Base-by-base conservation (phyloP, 176 grass and related monocot genomes). In the Aechmea fasciata region DNA sequence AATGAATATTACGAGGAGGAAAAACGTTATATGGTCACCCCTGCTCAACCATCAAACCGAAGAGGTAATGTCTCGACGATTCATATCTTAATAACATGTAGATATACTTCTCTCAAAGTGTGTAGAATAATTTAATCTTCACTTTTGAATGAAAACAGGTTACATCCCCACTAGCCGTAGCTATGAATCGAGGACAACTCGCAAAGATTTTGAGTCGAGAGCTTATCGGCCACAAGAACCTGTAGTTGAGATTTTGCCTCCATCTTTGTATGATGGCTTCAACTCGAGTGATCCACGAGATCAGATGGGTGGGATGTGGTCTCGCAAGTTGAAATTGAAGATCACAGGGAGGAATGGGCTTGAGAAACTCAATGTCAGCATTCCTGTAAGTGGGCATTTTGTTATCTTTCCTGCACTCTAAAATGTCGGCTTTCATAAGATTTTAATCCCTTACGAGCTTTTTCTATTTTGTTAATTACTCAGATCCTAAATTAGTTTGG, bases 1-100 rank as follows among this genome's bases (percentile, higher is more conserved):
- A 97, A 90, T 82, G 71, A 74, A 24, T 97, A 97, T 85, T 93
- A 93, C 64, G 86, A 97, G 82, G 94, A 97, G 76, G 87, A 93
- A 78, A 87, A 88, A 67, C 75, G 2, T 74, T 93, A 97, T 15
- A 67, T 66, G 51, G 75, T 83, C 1, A 69, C 75, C 71, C 75
- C 77, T 79, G n/a, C 71, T 54, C 79, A 83, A 49, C 62, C 83
- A 57, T 92, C 79, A 13, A 80, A 87, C 68, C 10, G 29, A 33
- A 90, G 61, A 18, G 71, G 88, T 96, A 66, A 77, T 75, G 24
- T 13, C 11, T 57, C 6, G 2, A 18, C 55, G 9, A 15, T 13
- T 61, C 55, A 22, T 61, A 19, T 20, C 55, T 17, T 61, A 19
- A 18, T 61, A 4, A 9, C 9, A 9, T 61, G 15, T 61, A 10